These are phyloP conservation scores for Chytridiales sp. DNA, from an alignment of 371 early-diverging fungal genomes.

Conservation along the genomic window DNA sequence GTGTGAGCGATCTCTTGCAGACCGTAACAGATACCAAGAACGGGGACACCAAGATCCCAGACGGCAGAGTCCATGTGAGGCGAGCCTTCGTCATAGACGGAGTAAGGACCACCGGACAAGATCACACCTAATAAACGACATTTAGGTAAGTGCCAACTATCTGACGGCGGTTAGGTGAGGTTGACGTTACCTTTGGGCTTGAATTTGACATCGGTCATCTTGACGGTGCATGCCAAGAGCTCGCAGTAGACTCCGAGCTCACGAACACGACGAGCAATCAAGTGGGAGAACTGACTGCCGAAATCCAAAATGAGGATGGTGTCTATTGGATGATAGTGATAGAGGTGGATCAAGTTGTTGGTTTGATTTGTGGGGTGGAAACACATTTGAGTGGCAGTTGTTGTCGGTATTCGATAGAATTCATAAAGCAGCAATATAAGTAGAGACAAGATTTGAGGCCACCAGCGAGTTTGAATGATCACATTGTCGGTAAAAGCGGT, in stretches of 20 bases:
- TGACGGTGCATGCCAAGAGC: conserved; percentile 93
- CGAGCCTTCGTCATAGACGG: conserved; percentile 90
- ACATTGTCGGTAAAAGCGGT: too few species aligned
- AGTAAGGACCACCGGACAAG: conserved; percentile 94
- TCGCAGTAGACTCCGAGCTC: conserved; percentile 98
- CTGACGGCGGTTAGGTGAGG: not conserved
- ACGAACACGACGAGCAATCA: conserved; percentile 94
- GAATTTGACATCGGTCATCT: conserved; percentile 87
- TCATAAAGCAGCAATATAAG: too few species aligned
- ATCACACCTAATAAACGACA: conserved; percentile 61
- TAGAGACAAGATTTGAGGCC: not conserved
- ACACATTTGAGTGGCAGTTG: too few species aligned
- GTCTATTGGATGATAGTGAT: conserved; percentile 48
- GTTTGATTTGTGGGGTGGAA: too few species aligned
- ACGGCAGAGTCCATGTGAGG: conserved; percentile 92
- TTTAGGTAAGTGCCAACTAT: not conserved
- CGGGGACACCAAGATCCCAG: conserved; percentile 85
- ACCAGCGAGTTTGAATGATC: too few species aligned
- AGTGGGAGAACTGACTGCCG: conserved; percentile 97
- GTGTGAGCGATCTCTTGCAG: conserved; percentile 87
- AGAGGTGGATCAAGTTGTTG: not conserved
- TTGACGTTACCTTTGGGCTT: conserved; percentile 79
- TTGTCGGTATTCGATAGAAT: too few species aligned
- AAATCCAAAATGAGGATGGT: conserved; percentile 97
- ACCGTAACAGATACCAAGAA: conserved; percentile 98